A percentile compares a stretch with the other conserved stretches of the same genome.
phyloP scores from a whole-genome alignment of 805 yeast species.

The Metschnikowia picachoensis region DNA sequence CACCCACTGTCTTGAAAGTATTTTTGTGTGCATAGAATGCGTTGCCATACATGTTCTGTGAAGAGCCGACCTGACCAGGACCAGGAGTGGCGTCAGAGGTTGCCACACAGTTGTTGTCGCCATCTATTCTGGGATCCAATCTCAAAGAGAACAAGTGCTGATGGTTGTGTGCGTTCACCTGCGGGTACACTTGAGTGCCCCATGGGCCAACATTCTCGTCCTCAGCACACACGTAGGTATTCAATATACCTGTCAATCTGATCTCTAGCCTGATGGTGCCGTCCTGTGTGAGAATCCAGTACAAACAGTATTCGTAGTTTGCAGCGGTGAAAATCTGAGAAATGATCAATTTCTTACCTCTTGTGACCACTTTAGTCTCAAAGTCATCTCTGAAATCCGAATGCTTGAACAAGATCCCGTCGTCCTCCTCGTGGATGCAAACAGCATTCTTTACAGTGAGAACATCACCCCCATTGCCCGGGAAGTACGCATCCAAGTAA shows the following conservation, averaged over 20 bases:
- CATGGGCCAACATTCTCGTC: slow-evolving; percentile 69
- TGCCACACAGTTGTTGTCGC: slow-evolving; percentile 73
- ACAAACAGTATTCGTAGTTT: slow-evolving; percentile 79
- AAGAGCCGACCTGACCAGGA: slow-evolving; percentile 57
- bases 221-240: slow-evolving; percentile 62
- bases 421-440: slow-evolving; percentile 85
- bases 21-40: slow-evolving; percentile 66
- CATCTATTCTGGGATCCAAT: slow-evolving; percentile 78
- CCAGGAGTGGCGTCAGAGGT: slow-evolving; percentile 60
- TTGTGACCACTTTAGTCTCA: slow-evolving; percentile 67
- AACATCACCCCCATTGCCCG: slow-evolving; percentile 64
- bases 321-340: slow-evolving; percentile 86
- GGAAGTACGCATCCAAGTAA: slow-evolving; percentile 75
- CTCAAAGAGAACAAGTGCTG: slow-evolving; percentile 79
- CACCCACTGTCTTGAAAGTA: slow-evolving; percentile 63
- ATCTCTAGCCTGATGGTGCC: slow-evolving; percentile 78
- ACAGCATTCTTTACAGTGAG: slow-evolving; percentile 71
- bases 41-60: slow-evolving; percentile 75
- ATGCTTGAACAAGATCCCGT: slow-evolving; percentile 74
- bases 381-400: slow-evolving; percentile 81
- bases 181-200: slow-evolving; percentile 79
- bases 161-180: slow-evolving; percentile 81
- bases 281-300: slow-evolving; percentile 81
- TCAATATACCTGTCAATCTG: slow-evolving; percentile 78
- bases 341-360: slow-evolving; percentile 69